Conservation (phyloP, 1,284 basidiomycete species). For the Cryptococcus sp. region DNA sequence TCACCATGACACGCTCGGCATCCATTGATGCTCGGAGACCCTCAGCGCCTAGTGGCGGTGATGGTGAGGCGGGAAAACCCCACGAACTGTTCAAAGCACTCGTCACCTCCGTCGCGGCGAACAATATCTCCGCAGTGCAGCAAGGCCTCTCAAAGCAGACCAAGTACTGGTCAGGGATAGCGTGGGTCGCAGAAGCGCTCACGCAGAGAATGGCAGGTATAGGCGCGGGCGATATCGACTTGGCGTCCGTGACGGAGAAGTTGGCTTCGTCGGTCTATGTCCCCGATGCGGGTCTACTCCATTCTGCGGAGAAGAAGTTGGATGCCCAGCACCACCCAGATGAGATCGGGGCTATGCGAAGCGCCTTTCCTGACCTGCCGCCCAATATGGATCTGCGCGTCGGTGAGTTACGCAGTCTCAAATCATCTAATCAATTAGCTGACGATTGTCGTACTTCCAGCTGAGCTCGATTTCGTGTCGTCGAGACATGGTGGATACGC, state of each 20-base stretch:
- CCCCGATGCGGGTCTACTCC: constrained; percentile 30
- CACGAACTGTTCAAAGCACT: constrained; percentile 23
- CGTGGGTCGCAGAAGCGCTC: constrained; percentile 30
- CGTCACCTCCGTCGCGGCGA: constrained; percentile 21
- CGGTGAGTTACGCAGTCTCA: neutral
- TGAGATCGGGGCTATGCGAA: neutral
- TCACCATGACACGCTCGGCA: neutral
- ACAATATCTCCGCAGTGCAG: constrained; percentile 25
- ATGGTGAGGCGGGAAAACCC: constrained; percentile 4
- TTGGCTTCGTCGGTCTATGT: constrained; percentile 27
- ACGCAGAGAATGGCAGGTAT: constrained; percentile 28
- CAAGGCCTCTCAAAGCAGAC: constrained; percentile 28
- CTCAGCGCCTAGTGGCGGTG: neutral
- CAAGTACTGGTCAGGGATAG: constrained; percentile 29
- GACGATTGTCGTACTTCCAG: no score
- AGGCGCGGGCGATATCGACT: constrained; percentile 27
- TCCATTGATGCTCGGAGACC: no score
- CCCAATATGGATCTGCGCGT: neutral
- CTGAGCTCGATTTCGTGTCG: no score
- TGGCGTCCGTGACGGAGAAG: constrained; percentile 28
- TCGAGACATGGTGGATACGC: no score
- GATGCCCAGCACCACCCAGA: neutral
- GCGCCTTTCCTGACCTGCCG: neutral
- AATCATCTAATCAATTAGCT: no score
- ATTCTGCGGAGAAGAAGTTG: neutral